Evolutionary conservation across 176 grass and related monocot species (phyloP).

Genomic region (Canna indica): DNA sequence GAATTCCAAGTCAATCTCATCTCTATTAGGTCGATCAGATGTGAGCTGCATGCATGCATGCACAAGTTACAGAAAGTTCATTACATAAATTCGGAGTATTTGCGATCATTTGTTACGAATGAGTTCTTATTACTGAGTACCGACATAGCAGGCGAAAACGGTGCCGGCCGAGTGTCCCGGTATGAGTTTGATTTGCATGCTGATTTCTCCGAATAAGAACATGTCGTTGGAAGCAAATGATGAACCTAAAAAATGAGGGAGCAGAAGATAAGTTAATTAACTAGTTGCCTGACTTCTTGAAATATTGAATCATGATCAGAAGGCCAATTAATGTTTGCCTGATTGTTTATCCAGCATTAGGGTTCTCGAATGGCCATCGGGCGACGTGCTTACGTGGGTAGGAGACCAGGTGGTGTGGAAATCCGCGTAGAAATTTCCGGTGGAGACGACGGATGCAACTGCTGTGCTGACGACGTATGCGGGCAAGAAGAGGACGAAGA

Average conservation of each 20-base stretch:
- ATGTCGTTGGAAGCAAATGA: conserved; percentile 20
- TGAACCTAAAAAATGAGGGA: conserved; percentile 10
- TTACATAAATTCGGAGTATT: neutral
- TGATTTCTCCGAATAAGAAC: conserved; percentile 28
- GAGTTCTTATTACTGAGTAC: neutral
- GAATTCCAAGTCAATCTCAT: conserved; percentile 37
- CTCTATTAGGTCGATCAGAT: neutral
- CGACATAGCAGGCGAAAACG: conserved; percentile 29
- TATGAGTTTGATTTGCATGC: conserved; percentile 33
- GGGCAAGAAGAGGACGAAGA: neutral
- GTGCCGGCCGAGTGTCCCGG: conserved; percentile 13
- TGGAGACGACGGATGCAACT: conserved; percentile 26
- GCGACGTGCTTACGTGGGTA: conserved; percentile 17
- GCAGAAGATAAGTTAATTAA: too few species aligned
- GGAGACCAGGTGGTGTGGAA: conserved; percentile 34
- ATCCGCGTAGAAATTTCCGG: conserved; percentile 25
- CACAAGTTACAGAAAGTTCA: neutral
- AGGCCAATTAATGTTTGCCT: conserved; percentile 19
- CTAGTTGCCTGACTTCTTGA: too few species aligned
- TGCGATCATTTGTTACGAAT: neutral
- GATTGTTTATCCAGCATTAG: conserved; percentile 32
- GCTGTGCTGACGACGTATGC: neutral
- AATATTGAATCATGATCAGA: too few species aligned
- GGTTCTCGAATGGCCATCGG: conserved; percentile 18
- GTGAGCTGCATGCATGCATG: conserved; percentile 11